Percentiles rank a stretch among this genome's conserved stretches.
phyloP scores from a whole-genome alignment of 2,329 filamentous ascomycete genomes.

The Fusarium sp. region DNA sequence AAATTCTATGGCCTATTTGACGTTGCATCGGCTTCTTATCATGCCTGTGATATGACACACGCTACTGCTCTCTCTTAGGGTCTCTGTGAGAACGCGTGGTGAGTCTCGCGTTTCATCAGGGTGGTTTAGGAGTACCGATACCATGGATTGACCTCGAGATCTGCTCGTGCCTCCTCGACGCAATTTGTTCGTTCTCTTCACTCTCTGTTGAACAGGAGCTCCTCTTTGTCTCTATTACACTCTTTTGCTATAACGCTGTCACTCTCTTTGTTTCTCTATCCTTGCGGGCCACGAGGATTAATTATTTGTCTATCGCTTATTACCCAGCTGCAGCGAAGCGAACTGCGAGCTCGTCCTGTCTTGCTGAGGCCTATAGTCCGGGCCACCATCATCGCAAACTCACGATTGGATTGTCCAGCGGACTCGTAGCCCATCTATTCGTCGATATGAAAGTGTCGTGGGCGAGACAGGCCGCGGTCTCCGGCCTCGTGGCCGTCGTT shows the following conservation, averaged over 20 bases:
- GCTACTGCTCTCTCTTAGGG: conserved; percentile 9
- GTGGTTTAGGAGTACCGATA: conserved; percentile 12
- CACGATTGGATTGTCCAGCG: neutral
- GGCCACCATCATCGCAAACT: conserved; percentile 27
- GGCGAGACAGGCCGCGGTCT: conserved; percentile 47
- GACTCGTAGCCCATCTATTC: conserved; percentile 1
- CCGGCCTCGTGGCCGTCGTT: conserved; percentile 49
- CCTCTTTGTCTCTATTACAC: conserved; percentile 23
- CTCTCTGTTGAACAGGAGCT: conserved; percentile 31
- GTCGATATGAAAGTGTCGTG: conserved; percentile 49
- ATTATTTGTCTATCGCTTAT: conserved; percentile 22
- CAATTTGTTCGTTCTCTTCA: conserved; percentile 28
- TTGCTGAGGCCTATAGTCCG: conserved; percentile 17
- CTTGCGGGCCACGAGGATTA: conserved; percentile 21
- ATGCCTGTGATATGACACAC: conserved; percentile 31
- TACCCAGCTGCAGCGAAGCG: conserved; percentile 19
- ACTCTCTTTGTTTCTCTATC: conserved; percentile 30
- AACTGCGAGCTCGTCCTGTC: conserved; percentile 20
- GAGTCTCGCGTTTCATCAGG: conserved; percentile 33
- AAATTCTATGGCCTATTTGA: neutral
- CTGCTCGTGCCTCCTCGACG: conserved; percentile 18
- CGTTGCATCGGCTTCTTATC: conserved; percentile 23
- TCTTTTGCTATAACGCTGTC: conserved; percentile 33
- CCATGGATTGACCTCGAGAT: conserved; percentile 13
- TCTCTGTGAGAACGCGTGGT: conserved; percentile 3